Conservation (phyloP, 2,329 filamentous ascomycete genomes). For the Sporothrix phasma region DNA sequence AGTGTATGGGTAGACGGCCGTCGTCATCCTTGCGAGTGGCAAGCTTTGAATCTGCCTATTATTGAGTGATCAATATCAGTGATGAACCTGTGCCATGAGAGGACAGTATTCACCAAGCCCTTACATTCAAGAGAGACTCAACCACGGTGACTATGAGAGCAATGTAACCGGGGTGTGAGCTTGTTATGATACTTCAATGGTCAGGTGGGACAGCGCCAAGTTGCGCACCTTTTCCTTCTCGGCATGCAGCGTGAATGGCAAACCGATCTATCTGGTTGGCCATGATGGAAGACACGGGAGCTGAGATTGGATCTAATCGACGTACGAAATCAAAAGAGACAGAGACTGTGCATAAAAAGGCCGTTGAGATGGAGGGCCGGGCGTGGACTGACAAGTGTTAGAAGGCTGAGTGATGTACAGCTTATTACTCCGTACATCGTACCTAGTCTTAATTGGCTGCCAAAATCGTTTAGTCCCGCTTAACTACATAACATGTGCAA, state of each 20-base stretch:
- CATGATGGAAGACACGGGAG: conserved; percentile 3
- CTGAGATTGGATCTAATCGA: not conserved
- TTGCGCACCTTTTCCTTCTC: conserved; percentile 68
- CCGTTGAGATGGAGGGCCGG: not conserved
- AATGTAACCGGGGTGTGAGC: not conserved
- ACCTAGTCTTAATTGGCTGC: not conserved
- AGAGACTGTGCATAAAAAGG: no score
- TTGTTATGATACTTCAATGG: not conserved
- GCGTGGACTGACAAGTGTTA: no score
- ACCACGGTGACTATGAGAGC: conserved; percentile 37
- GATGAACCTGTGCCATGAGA: not conserved
- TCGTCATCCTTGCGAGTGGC: conserved; percentile 68
- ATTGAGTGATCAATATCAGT: not conserved
- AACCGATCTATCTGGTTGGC: conserved; percentile 41
- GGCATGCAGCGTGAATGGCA: conserved; percentile 76
- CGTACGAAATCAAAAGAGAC: not conserved
- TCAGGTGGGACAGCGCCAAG: not conserved
- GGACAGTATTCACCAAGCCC: not conserved
- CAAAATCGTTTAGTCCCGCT: not conserved
- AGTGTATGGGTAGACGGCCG: conserved; percentile 83
- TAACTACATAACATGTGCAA: not conserved
- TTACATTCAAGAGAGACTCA: conserved; percentile 48
- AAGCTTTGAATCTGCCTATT: conserved; percentile 68
- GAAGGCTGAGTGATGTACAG: not conserved
- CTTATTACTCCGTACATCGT: not conserved